Evolutionary conservation across 2,329 filamentous ascomycete genomes (phyloP), one percentile per base, ranked within the genome.

Genomic region (Nigrospora osmanthi): DNA sequence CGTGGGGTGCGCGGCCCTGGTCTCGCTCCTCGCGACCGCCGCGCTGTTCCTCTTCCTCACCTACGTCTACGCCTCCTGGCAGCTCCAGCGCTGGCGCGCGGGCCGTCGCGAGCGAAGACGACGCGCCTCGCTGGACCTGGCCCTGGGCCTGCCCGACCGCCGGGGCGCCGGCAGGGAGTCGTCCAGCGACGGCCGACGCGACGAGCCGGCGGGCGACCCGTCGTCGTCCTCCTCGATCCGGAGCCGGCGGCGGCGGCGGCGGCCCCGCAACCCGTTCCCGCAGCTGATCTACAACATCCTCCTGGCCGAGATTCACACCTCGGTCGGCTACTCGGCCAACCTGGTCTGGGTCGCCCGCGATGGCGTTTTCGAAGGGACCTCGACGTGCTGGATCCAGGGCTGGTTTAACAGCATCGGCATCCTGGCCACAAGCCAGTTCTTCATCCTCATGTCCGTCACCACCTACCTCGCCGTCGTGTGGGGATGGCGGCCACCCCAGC

Each of bases 251-350:
- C 32, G 12, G 32, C 15, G 33, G 0, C 31, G 23, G n/a, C 14
- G 35, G 14, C 16, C 35, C 23, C 43, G 42, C 15, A 52, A 50
- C 33, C 50, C 50, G 1, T 50, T 52, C 17, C 48, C 50, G 11
- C 42, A 50, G 2, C 36, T 52, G 2, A 49, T 52, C 12, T 49
- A 49, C 35, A 39, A 49, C 33, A 34, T 52, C 12, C 44, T 52
- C 10, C 38, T 47, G 5, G 48, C 50, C 13, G 50, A 52, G 13
- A 47, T 48, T 41, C 35, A 46, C 10, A 45, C 43, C 2, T 23
- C 46, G 4, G 19, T 52, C 14, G 50, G 44, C 2, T 50, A 47
- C 33, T 36, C 41, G 2, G 38, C 50, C 13, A 52, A 49, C 11
- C 30, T 50, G 17, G 28, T 37, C 13, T 52, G 50, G 50, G 39